A percentile compares a stretch with the other conserved stretches of the same genome.
Evolutionary conservation across 1,284 basidiomycete genomes (phyloP).

Genomic region (Mrakiaceae sp.): DNA sequence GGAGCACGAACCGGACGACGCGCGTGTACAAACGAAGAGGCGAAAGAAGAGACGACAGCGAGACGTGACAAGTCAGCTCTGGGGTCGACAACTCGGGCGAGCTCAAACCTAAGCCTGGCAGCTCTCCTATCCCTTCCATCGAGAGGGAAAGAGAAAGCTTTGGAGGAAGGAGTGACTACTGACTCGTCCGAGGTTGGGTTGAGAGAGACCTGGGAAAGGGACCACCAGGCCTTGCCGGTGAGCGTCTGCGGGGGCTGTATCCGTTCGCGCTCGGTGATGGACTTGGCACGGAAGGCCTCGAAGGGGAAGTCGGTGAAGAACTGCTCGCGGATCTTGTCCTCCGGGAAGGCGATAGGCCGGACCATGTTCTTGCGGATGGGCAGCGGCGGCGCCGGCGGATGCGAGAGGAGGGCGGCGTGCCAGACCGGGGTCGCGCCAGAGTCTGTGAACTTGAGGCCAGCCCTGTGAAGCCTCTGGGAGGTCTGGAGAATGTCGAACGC

Average conservation of each 20-base stretch:
- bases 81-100: neutral
- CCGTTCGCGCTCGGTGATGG: constrained; percentile 53
- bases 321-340: constrained; percentile 74
- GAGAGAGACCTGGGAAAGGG: constrained; percentile 62
- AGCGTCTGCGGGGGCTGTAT: constrained; percentile 46
- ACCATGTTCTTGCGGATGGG: constrained; percentile 50
- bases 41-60: too few species aligned
- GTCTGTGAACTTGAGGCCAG: constrained; percentile 37
- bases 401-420: constrained; percentile 72
- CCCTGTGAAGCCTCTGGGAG: constrained; percentile 68
- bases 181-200: constrained; percentile 87
- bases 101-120: neutral
- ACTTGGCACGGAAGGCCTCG: constrained; percentile 74
- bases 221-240: constrained; percentile 54
- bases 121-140: too few species aligned
- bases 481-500: constrained; percentile 81
- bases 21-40: too few species aligned
- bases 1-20: too few species aligned
- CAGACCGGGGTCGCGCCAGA: constrained; percentile 62
- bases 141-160: neutral
- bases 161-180: constrained; percentile 30
- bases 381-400: constrained; percentile 77
- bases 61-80: constrained; percentile 14
- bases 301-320: constrained; percentile 97
- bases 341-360: constrained; percentile 62